A percentile compares a stretch with the other conserved stretches of the same genome.
Evolutionary conservation across 306 rosid genomes (phyloP).

Genomic region (Cicer cuneatum): DNA sequence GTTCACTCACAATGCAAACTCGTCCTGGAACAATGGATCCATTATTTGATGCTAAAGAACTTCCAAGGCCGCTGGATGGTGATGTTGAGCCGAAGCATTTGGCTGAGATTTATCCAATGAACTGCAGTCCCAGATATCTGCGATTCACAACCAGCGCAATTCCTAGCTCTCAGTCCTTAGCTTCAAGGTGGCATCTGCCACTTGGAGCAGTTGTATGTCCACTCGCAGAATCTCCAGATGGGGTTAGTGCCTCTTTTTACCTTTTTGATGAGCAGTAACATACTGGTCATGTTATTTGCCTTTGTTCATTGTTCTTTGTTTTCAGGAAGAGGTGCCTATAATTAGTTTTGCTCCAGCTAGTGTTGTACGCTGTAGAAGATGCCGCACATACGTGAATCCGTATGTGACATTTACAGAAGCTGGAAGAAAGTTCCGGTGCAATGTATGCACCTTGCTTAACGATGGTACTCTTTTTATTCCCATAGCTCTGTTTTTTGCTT

Average conservation of each 20-base stretch:
- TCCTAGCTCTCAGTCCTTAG: conserved; percentile 94
- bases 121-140: conserved; percentile 78
- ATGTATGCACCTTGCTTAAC: conserved; percentile 85
- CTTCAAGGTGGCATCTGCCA: conserved; percentile 98
- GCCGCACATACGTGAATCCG: conserved; percentile 96
- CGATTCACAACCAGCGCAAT: conserved; percentile 85
- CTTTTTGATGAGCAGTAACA: conserved; percentile 31
- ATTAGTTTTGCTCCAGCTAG: conserved; percentile 80
- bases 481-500: conserved; percentile 33
- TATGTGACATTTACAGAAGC: conserved; percentile 89
- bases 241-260: conserved; percentile 64
- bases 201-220: conserved; percentile 99
- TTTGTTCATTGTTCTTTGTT: conserved; percentile 39
- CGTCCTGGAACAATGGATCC: conserved; percentile 89
- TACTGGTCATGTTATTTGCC: conserved; percentile 25
- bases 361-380: conserved; percentile 96
- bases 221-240: conserved; percentile 91
- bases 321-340: conserved; percentile 92
- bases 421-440: conserved; percentile 98
- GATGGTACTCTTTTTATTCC: conserved; percentile 74
- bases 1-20: conserved; percentile 78
- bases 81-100: conserved; percentile 76
- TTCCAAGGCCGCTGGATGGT: conserved; percentile 92
- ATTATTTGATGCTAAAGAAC: conserved; percentile 70
- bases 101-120: conserved; percentile 66